Evolutionary conservation across 2,329 filamentous ascomycete species (phyloP).

Genomic region (Aureobasidium subglaciale): DNA sequence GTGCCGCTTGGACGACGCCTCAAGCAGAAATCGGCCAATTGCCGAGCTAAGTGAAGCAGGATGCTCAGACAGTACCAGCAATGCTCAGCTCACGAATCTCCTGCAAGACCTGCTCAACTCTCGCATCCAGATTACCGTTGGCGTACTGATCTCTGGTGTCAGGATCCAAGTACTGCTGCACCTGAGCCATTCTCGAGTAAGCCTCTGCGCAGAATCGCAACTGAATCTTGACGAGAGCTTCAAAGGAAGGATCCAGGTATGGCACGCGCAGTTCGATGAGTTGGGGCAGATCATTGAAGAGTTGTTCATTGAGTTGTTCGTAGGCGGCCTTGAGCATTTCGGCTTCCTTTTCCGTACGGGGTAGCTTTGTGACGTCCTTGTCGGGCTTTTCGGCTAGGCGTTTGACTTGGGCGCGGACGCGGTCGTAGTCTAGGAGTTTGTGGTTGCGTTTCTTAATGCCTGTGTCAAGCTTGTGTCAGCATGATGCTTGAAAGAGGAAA

Average conservation of each 20-base stretch:
- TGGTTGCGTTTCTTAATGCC: conserved; percentile 97
- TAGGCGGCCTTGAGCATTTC: conserved; percentile 91
- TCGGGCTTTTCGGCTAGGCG: conserved; percentile 96
- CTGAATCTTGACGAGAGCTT: conserved; percentile 98
- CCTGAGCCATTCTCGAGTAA: conserved; percentile 96
- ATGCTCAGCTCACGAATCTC: conserved; percentile 97
- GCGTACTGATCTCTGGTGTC: conserved; percentile 96
- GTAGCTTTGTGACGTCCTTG: conserved; percentile 95
- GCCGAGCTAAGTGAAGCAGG: not conserved
- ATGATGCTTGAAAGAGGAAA: not conserved
- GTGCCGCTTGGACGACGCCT: not conserved
- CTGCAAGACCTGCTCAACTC: conserved; percentile 91
- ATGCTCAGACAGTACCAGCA: conserved; percentile 55
- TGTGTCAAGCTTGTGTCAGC: conserved; percentile 26
- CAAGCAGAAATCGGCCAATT: not conserved
- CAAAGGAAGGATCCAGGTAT: conserved; percentile 93
- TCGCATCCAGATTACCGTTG: conserved; percentile 78
- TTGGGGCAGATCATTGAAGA: conserved; percentile 86
- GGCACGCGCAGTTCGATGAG: conserved; percentile 94
- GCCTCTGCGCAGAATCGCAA: conserved; percentile 95
- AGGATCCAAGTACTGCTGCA: conserved; percentile 94
- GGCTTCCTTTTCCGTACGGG: conserved; percentile 90
- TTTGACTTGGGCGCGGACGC: conserved; percentile 92
- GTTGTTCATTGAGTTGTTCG: conserved; percentile 94
- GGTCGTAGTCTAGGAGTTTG: conserved; percentile 97